Conservation (phyloP, 495 filamentous ascomycete genomes). For the Mycothermus thermophilus region DNA sequence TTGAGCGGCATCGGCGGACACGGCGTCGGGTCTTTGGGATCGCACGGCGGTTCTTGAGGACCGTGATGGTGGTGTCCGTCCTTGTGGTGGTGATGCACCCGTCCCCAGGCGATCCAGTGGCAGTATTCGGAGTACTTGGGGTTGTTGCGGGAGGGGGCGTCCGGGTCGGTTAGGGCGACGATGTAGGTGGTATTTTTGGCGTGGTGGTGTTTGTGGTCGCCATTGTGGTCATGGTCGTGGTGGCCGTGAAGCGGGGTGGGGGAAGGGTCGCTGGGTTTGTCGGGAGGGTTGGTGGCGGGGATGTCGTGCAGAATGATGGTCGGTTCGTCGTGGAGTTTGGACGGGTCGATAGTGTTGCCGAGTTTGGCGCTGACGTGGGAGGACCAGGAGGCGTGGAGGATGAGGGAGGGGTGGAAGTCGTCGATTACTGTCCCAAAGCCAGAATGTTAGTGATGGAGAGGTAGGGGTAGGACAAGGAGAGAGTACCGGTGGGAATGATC, state of each 20-base stretch:
- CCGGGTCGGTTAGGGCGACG: conserved; percentile 51
- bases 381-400: conserved; percentile 38
- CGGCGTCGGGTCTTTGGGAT: background rate
- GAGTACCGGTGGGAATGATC: conserved; percentile 48
- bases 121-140: conserved; percentile 59
- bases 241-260: conserved; percentile 7
- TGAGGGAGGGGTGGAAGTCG: conserved; percentile 44
- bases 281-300: background rate
- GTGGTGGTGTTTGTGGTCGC: conserved; percentile 2
- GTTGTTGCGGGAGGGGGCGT: conserved; percentile 50
- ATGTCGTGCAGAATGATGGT: conserved; percentile 23
- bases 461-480: no score
- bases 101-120: conserved; percentile 47
- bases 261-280: no score
- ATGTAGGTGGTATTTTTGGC: conserved; percentile 21
- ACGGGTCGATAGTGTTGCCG: conserved; percentile 47
- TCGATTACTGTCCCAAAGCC: conserved; percentile 55
- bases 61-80: no score
- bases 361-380: conserved; percentile 32
- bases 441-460: no score
- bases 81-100: no score
- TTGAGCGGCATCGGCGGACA: background rate
- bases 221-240: background rate
- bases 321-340: conserved; percentile 37
- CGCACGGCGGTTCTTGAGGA: no score